Evolutionary conservation across 2,329 filamentous ascomycete species (phyloP), one percentile per base, ranked within the genome.

Genomic region (Fusarium sp.): DNA sequence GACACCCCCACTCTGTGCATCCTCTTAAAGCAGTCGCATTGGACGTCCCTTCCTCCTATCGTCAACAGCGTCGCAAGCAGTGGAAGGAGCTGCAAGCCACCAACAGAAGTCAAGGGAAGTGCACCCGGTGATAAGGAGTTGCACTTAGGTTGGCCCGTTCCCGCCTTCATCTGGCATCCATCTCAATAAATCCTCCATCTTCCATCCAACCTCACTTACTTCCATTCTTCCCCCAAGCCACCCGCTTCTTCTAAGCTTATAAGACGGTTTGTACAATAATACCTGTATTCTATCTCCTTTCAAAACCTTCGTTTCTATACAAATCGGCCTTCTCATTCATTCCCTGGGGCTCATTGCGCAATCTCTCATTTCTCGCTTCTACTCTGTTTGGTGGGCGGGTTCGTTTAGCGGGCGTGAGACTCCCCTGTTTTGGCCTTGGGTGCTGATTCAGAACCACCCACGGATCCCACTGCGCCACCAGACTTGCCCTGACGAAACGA

Each of bases 381-480:
- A 19, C 19, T 19, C 19, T 36, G 41, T 50, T 48, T 43, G 47
- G 57, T 65, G 49, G 43, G 26, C 57, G 46, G 48, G 26, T 57
- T 65, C 53, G 56, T 62, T 53, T 53, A 62, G 49, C 45, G 54
- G 54, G 34, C 61, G 34, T 26, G 45, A 63, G 53, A 51, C 51
- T 47, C 39, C 12, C 45, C 55, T 38, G 38, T 51, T 57, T 62
- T 56, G 42, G 52, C 51, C 44, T 52, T 36, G 13, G 43, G 31
- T 41, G 51, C 58, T 61, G 59, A 64, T 64, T 56, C 61, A 64
- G 32, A 64, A 51, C 26, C 35, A 15, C 55, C 35, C 56, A 61
- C 60, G 49, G 49, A 66, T 63, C 62, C 39, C 43, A 60, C 54
- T 64, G 63, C 63, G 63, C 63, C 64, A 66, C 64, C 43, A 50